Conservation (phyloP, 2,329 filamentous ascomycete species). For the Tolypocladium tropicale region DNA sequence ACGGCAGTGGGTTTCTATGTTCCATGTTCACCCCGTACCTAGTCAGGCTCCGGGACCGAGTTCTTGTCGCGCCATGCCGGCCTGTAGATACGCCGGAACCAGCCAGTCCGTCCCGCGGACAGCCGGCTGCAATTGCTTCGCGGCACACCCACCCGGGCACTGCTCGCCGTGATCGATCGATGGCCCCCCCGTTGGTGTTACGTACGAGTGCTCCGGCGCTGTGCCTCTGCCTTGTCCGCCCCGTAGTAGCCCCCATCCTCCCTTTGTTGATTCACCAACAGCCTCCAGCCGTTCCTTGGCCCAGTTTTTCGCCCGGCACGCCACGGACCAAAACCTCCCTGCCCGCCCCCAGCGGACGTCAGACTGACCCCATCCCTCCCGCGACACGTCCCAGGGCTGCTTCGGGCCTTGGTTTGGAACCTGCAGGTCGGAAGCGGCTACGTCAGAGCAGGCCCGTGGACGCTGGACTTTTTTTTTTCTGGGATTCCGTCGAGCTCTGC, state of each 20-base stretch:
- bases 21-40: no score
- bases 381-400: neutral
- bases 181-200: neutral
- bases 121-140: neutral
- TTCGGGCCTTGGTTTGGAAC: neutral
- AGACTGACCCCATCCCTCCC: neutral
- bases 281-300: neutral
- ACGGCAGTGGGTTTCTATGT: no score
- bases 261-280: neutral
- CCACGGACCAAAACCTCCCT: neutral
- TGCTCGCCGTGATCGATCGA: neutral
- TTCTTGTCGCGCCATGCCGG: neutral
- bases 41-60: neutral
- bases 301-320: neutral
- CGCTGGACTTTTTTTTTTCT: neutral
- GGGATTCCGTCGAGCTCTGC: neutral
- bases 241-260: neutral
- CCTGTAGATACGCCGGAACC: neutral
- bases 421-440: neutral
- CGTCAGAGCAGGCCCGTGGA: neutral
- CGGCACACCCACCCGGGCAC: neutral
- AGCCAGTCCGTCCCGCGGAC: neutral
- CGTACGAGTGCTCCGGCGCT: no score
- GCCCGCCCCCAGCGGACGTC: neutral
- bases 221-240: neutral